A percentile compares a stretch with the other conserved stretches of the same genome.
Conservation (phyloP, 108 stramenopile species). For the Skeletonema marinoi region DNA sequence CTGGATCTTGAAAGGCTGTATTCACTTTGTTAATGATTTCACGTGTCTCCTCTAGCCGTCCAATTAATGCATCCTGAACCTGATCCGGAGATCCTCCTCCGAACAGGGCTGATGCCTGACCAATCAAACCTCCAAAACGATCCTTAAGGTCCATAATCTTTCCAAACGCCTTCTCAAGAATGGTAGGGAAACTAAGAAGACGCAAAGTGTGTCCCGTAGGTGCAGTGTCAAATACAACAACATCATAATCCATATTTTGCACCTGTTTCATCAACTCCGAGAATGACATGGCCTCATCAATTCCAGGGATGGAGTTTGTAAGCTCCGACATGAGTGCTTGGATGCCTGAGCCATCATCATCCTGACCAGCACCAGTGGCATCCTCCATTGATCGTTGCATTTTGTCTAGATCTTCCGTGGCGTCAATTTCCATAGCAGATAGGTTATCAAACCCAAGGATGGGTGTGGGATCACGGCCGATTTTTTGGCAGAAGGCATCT, state of each 20-base stretch:
- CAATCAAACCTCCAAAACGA: constrained; percentile 94
- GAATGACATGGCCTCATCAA: constrained; percentile 99
- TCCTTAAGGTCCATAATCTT: constrained; percentile 97
- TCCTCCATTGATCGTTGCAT: constrained; percentile 80
- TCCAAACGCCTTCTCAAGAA: constrained; percentile 95
- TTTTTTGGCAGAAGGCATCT: constrained; percentile 99
- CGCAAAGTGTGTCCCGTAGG: constrained; percentile 99
- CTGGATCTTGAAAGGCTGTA: constrained; percentile 95
- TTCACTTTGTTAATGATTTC: constrained; percentile 95
- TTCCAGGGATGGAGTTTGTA: constrained; percentile 96
- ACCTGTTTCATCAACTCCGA: constrained; percentile 98
- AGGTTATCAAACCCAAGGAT: constrained; percentile 98
- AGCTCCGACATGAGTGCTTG: constrained; percentile 91
- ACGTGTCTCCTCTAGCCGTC: constrained; percentile 92
- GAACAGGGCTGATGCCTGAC: constrained; percentile 92
- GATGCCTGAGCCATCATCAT: constrained; percentile 68
- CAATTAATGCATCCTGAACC: constrained; percentile 84
- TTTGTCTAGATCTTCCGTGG: constrained; percentile 91
- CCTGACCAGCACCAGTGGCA: constrained; percentile 60
- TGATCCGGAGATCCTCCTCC: constrained; percentile 77
- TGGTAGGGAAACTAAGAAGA: constrained; percentile 94
- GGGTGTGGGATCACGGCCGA: constrained; percentile 95
- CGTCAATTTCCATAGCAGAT: constrained; percentile 97
- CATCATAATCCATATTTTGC: constrained; percentile 94
- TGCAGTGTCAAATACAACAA: constrained; percentile 98